Percentiles rank a stretch among this genome's conserved stretches.
Conservation (phyloP, 139 green algal genomes). For the Chlorella sp. region DNA sequence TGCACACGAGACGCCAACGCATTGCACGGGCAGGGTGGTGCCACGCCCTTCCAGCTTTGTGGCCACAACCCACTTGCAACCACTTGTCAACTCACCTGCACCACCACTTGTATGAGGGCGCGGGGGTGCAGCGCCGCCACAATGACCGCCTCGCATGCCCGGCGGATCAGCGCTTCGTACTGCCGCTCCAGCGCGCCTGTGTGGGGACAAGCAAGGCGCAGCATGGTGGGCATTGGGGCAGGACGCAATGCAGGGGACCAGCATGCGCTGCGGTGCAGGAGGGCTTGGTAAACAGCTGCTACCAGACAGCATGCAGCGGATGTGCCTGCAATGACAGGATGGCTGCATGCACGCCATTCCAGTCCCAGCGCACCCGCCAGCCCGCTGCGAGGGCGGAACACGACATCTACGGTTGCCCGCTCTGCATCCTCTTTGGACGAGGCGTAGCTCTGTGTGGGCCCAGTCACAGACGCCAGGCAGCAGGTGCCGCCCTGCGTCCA, state of each 20-base stretch:
- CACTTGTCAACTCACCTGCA: conserved; percentile 54
- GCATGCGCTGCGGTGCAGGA: neutral
- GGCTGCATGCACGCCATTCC: no score
- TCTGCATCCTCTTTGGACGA: conserved; percentile 67
- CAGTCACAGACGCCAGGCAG: conserved; percentile 75
- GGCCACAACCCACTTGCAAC: no score
- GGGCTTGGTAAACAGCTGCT: no score
- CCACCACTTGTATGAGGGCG: conserved; percentile 63
- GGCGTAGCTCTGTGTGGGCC: conserved; percentile 51
- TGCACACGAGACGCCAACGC: no score
- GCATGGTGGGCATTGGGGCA: neutral
- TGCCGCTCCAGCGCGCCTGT: conserved; percentile 51
- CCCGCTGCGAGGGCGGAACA: conserved; percentile 63
- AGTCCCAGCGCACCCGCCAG: conserved; percentile 52
- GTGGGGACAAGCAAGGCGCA: neutral
- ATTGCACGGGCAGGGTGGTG: no score
- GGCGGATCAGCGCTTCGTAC: conserved; percentile 58
- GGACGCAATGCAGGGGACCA: no score
- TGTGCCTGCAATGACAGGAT: no score
- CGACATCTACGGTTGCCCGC: conserved; percentile 67
- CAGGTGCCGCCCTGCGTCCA: conserved; percentile 67
- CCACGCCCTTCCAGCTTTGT: no score
- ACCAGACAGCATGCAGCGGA: no score
- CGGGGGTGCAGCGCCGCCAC: conserved; percentile 55
- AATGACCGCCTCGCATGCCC: conserved; percentile 57